phyloP scores from a whole-genome alignment of 352 stramenopile genomes.

The Pythium sp. region DNA sequence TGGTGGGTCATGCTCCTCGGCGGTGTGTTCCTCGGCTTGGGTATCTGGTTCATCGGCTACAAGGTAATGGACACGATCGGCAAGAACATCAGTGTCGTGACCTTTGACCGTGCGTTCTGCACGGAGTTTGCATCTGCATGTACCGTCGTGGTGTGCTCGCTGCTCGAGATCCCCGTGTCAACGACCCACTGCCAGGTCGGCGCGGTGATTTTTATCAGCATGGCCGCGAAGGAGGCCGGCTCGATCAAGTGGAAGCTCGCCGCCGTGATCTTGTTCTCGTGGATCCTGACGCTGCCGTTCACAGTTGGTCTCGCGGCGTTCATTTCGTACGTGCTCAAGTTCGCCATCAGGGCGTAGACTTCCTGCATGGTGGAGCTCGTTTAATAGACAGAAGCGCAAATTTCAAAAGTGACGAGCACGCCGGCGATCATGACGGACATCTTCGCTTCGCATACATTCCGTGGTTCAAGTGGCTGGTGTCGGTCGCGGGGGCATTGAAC shows the following conservation, averaged over 20 bases:
- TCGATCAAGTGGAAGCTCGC: background rate
- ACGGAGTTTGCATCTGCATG: constrained; percentile 70
- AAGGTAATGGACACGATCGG: constrained; percentile 67
- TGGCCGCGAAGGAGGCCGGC: background rate
- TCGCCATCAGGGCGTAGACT: constrained; percentile 13
- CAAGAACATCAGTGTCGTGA: constrained; percentile 44
- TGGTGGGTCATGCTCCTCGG: constrained; percentile 72
- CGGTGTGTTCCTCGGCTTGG: constrained; percentile 45
- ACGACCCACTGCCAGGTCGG: background rate
- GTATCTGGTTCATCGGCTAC: constrained; percentile 53
- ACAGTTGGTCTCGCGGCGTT: background rate
- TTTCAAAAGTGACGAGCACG: constrained; percentile 25
- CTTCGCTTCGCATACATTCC: constrained; percentile 44
- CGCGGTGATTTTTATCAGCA: background rate
- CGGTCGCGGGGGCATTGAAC: constrained; percentile 16
- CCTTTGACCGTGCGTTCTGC: constrained; percentile 61
- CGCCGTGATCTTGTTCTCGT: background rate
- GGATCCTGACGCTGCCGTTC: constrained; percentile 18
- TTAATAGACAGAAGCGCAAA: too few species aligned
- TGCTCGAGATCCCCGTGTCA: background rate
- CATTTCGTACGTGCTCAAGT: background rate
- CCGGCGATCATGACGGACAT: constrained; percentile 36
- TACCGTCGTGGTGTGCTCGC: constrained; percentile 25
- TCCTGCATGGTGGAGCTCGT: too few species aligned
- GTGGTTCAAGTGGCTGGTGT: constrained; percentile 35